A percentile compares a stretch with the other conserved stretches of the same genome.
Evolutionary conservation across 352 stramenopile genomes (phyloP).

Genomic region (Achlya hypogyna): DNA sequence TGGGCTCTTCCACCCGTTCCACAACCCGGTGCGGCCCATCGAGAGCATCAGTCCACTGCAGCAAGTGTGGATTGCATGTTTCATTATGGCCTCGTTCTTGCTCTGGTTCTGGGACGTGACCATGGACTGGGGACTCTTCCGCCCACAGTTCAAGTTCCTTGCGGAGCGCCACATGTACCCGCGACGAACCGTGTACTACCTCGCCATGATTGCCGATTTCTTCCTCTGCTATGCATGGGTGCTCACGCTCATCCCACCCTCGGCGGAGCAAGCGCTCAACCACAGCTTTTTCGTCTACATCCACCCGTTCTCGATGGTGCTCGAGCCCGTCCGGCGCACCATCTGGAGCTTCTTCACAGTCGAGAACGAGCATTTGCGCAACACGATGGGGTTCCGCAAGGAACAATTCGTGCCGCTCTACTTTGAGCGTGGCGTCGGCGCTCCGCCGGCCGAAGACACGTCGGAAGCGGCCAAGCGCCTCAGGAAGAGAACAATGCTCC

Average conservation of each 20-base stretch:
- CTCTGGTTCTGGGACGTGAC: constrained; percentile 79
- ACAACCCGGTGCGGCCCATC: constrained; percentile 25
- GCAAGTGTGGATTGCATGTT: constrained; percentile 63
- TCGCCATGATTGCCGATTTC: constrained; percentile 62
- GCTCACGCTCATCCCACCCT: constrained; percentile 65
- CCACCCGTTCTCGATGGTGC: constrained; percentile 77
- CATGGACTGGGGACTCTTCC: constrained; percentile 81
- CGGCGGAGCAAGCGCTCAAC: constrained; percentile 27
- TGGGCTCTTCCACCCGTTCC: constrained; percentile 77
- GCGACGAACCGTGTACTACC: constrained; percentile 70
- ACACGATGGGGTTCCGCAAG: constrained; percentile 73
- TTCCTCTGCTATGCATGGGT: constrained; percentile 80
- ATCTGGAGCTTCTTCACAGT: constrained; percentile 83
- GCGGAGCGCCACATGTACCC: constrained; percentile 81
- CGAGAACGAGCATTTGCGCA: constrained; percentile 81
- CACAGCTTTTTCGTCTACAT: constrained; percentile 59
- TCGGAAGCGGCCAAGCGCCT: constrained; percentile 24
- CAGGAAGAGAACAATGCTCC: constrained; percentile 13
- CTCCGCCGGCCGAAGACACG: constrained; percentile 19
- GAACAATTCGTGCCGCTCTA: constrained; percentile 79
- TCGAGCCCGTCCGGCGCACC: constrained; percentile 74
- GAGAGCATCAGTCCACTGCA: constrained; percentile 22
- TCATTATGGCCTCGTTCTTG: constrained; percentile 72
- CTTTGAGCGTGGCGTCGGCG: constrained; percentile 63
- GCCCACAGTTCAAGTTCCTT: constrained; percentile 65